Percentiles rank a stretch among this genome's conserved stretches.
These are phyloP conservation scores for Diplotaxis tenuifolia DNA, from an alignment of 345 rosid genomes.

Conservation along the genomic window DNA sequence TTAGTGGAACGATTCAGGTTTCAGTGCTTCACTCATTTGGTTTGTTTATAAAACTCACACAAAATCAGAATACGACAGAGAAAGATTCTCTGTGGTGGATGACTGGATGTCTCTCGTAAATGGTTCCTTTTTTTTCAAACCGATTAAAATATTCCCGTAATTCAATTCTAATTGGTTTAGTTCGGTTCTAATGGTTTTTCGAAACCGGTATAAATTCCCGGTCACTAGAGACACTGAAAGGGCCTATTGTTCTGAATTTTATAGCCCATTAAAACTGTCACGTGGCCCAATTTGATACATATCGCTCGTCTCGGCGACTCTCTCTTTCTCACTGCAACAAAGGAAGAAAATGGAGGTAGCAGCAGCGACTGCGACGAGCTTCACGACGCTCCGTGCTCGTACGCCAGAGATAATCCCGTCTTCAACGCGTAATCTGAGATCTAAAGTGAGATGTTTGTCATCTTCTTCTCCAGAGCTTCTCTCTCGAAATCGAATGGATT, in stretches of 20 bases:
- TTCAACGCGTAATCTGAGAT: constrained; percentile 35
- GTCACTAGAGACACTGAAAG: background rate
- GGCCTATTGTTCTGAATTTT: background rate
- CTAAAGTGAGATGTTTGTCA: constrained; percentile 29
- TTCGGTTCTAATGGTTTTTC: background rate
- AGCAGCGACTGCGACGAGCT: constrained; percentile 39
- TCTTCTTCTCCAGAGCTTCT: constrained; percentile 44
- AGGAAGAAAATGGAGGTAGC: constrained; percentile 34
- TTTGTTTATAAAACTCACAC: constrained; percentile 4
- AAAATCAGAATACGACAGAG: constrained; percentile 27
- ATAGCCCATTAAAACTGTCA: background rate
- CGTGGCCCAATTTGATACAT: background rate
- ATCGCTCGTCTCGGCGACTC: constrained; percentile 12
- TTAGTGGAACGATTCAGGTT: constrained; percentile 19
- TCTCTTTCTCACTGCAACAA: constrained; percentile 19
- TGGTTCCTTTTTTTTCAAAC: background rate
- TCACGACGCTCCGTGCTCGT: constrained; percentile 47
- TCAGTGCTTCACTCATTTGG: background rate
- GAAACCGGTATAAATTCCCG: background rate
- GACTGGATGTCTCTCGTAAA: constrained; percentile 21
- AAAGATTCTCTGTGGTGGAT: constrained; percentile 19
- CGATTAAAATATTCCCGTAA: background rate
- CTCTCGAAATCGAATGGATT: constrained; percentile 51
- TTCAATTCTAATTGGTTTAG: background rate
- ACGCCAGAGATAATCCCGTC: constrained; percentile 36